Evolutionary conservation across 495 filamentous ascomycete genomes (phyloP).

Genomic region (Tetracladium setigerum): DNA sequence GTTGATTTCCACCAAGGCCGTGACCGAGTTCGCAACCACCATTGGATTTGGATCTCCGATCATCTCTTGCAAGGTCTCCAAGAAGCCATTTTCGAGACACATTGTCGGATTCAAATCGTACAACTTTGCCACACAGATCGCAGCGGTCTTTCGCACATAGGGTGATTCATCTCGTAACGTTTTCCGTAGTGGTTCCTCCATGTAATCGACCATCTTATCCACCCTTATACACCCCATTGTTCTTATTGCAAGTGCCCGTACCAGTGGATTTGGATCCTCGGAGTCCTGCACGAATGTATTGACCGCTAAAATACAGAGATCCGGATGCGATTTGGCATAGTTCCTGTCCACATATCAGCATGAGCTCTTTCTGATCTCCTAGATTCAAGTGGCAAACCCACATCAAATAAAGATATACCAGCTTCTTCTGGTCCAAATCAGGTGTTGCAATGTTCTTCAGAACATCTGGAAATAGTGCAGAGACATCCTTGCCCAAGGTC

Average conservation of each 20-base stretch:
- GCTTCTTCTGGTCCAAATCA: conserved; percentile 98
- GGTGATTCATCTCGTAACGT: conserved; percentile 95
- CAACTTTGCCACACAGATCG: conserved; percentile 95
- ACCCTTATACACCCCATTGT: conserved; percentile 99
- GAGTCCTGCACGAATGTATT: conserved; percentile 99
- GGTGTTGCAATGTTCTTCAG: conserved; percentile 96
- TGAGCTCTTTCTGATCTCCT: background rate
- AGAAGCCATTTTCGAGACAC: conserved; percentile 94
- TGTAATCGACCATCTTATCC: conserved; percentile 99
- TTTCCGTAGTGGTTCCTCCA: conserved; percentile 97
- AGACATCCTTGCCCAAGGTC: conserved; percentile 98
- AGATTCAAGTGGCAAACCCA: conserved; percentile 31
- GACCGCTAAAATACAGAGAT: conserved; percentile 97
- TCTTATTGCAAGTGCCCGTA: conserved; percentile 88
- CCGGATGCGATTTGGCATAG: conserved; percentile 98
- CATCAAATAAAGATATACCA: conserved; percentile 98
- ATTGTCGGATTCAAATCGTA: conserved; percentile 88
- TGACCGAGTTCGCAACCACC: conserved; percentile 97
- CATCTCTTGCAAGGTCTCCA: conserved; percentile 92
- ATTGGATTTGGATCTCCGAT: conserved; percentile 98
- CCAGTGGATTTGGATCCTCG: conserved; percentile 95
- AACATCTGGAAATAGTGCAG: conserved; percentile 93
- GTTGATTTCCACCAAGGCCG: conserved; percentile 83
- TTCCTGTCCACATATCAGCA: conserved; percentile 54
- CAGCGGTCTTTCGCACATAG: conserved; percentile 96